Evolutionary conservation across 2,329 filamentous ascomycete species (phyloP).

Genomic region (Nemania bipapillata): DNA sequence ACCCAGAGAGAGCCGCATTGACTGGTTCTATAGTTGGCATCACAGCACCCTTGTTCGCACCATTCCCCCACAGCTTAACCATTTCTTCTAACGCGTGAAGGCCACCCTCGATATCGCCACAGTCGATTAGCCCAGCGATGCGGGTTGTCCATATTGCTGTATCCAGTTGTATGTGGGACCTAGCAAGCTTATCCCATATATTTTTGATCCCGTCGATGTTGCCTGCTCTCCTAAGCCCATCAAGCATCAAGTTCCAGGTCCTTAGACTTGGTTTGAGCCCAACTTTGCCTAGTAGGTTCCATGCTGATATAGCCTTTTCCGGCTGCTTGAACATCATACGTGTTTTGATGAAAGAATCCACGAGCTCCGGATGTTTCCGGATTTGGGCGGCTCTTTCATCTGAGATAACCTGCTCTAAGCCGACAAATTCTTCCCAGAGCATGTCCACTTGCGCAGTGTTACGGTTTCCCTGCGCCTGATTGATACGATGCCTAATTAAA

Average conservation of each 20-base stretch:
- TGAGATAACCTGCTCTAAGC: slow-evolving; percentile 32
- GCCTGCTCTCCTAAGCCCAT: slow-evolving; percentile 71
- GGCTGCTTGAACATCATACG: slow-evolving; percentile 47
- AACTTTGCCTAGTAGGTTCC: slow-evolving; percentile 50
- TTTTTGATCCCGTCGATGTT: slow-evolving; percentile 70
- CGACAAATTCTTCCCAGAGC: slow-evolving; percentile 46
- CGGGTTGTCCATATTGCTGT: slow-evolving; percentile 74
- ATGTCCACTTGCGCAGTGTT: slow-evolving; percentile 42
- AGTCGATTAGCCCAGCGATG: slow-evolving; percentile 72
- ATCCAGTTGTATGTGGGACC: slow-evolving; percentile 70
- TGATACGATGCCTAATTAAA: slow-evolving; percentile 37
- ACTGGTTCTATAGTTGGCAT: slow-evolving; percentile 72
- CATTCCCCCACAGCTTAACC: slow-evolving; percentile 66
- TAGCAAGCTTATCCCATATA: slow-evolving; percentile 73
- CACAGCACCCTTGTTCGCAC: slow-evolving; percentile 56
- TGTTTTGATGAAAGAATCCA: slow-evolving; percentile 48
- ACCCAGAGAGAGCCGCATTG: slow-evolving; percentile 75
- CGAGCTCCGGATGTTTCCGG: slow-evolving; percentile 40
- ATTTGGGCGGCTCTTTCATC: slow-evolving; percentile 40
- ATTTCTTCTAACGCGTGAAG: slow-evolving; percentile 74
- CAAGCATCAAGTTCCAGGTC: slow-evolving; percentile 79
- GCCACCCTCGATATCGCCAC: slow-evolving; percentile 65
- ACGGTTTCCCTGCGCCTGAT: slow-evolving; percentile 27
- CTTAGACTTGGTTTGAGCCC: slow-evolving; percentile 68
- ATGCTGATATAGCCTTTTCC: slow-evolving; percentile 45